Conservation (phyloP, 805 yeast species). For the Ogataea degrootiae region DNA sequence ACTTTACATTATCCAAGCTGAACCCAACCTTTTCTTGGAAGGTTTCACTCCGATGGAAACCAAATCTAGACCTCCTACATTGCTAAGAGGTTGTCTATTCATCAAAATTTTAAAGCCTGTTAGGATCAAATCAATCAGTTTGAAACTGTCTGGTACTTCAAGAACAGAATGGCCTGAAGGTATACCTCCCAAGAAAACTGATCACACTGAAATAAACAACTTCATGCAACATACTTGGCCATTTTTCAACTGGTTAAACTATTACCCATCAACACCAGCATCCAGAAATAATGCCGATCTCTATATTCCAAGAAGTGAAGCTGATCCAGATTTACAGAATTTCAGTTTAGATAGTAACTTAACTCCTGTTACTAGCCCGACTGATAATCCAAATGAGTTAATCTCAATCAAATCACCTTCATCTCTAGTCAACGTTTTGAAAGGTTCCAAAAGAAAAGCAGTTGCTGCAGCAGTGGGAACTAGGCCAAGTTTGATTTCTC, state of each 20-base stretch:
- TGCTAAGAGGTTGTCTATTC: slow-evolving; percentile 75
- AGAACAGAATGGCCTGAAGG: slow-evolving; percentile 98
- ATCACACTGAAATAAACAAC: slow-evolving; percentile 59
- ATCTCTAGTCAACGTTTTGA: slow-evolving; percentile 26
- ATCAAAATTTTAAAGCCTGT: slow-evolving; percentile 67
- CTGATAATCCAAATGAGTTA: slow-evolving; percentile 11
- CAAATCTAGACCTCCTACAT: slow-evolving; percentile 64
- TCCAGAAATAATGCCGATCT: slow-evolving; percentile 45
- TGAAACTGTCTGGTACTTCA: slow-evolving; percentile 62
- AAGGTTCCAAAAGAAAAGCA: slow-evolving; percentile 16
- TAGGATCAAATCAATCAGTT: slow-evolving; percentile 57
- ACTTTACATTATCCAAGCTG: slow-evolving; percentile 72
- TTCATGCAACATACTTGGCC: slow-evolving; percentile 88
- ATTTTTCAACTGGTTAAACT: slow-evolving; percentile 49
- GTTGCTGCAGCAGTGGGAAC: slow-evolving; percentile 15
- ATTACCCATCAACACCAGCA: slow-evolving; percentile 22
- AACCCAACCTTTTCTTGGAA: slow-evolving; percentile 71
- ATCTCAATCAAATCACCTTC: slow-evolving; percentile 24
- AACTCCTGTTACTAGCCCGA: slow-evolving; percentile 27
- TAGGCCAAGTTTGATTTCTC: slow-evolving; percentile 10
- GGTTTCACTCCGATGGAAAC: slow-evolving; percentile 72
- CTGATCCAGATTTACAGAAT: slow-evolving; percentile 30
- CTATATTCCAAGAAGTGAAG: slow-evolving; percentile 29
- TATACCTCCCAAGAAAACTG: slow-evolving; percentile 80
- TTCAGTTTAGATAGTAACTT: slow-evolving; percentile 32